These are phyloP conservation scores for Phytopythium delawarense DNA, from an alignment of 352 stramenopile species.

Conservation along the genomic window DNA sequence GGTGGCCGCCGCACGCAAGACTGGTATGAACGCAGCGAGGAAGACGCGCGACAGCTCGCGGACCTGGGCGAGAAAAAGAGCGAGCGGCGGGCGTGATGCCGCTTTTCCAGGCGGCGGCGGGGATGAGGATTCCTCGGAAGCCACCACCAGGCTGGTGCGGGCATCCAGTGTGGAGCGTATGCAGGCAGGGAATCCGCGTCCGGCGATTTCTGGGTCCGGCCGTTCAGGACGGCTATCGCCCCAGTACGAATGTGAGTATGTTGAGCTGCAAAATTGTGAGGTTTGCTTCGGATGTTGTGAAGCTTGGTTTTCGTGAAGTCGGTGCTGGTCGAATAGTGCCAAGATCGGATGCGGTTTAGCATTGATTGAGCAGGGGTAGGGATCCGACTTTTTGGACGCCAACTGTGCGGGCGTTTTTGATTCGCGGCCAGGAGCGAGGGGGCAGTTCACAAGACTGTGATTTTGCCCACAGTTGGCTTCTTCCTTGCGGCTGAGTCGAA, in stretches of 20 bases:
- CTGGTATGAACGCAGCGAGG: too few relatives aligned
- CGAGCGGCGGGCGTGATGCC: neutral
- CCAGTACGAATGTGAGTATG: neutral
- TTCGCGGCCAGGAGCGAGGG: neutral
- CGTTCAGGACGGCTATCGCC: neutral
- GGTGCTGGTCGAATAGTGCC: neutral
- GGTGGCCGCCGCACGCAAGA: too few relatives aligned
- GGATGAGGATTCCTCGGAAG: conserved; percentile 2
- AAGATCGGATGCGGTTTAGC: neutral
- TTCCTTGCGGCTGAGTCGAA: neutral
- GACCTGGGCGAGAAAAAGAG: neutral
- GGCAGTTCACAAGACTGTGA: too few relatives aligned
- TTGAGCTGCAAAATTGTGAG: neutral
- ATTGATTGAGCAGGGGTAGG: neutral
- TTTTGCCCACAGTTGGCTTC: neutral
- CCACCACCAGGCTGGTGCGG: neutral
- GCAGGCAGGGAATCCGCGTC: neutral
- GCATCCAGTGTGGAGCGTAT: neutral
- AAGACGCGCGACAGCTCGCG: neutral
- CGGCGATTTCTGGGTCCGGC: neutral
- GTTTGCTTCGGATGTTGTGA: too few relatives aligned
- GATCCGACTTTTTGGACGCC: conserved; percentile 2
- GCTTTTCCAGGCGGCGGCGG: neutral
- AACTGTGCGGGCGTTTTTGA: neutral
- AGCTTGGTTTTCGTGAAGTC: too few relatives aligned